phyloP scores from a whole-genome alignment of 1,139 yeast genomes.

The Taphrina populina region DNA sequence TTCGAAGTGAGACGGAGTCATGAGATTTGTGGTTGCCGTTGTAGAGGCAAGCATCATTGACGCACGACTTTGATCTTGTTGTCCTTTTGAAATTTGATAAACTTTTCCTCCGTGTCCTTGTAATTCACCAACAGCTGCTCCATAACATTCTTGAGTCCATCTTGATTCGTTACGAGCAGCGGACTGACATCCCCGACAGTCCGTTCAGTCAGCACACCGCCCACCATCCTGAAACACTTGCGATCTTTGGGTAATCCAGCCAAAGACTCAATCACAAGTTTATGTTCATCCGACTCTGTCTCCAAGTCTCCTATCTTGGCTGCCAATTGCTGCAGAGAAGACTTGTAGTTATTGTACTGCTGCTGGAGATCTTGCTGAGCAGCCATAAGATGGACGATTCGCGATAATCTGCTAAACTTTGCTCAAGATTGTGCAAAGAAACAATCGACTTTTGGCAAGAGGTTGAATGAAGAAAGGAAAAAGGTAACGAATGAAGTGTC shows the following conservation, averaged over 20 bases:
- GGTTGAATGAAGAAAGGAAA: no score
- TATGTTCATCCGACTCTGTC: conserved; percentile 49
- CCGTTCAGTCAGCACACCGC: conserved; percentile 86
- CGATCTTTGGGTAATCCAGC: conserved; percentile 56
- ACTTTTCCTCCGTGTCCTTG: conserved; percentile 45
- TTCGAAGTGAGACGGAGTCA: no score
- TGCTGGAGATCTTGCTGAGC: conserved; percentile 45
- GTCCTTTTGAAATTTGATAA: conserved; percentile 41
- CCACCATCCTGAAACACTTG: conserved; percentile 89
- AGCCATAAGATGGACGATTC: no score
- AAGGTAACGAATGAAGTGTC: no score
- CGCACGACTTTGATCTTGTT: conserved; percentile 50
- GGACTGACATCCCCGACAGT: conserved; percentile 73
- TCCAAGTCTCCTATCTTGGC: conserved; percentile 50
- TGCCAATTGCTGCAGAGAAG: conserved; percentile 45
- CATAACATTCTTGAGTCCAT: conserved; percentile 46
- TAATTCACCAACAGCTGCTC: conserved; percentile 45
- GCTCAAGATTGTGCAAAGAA: no score
- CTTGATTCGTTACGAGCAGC: conserved; percentile 60
- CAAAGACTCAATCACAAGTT: conserved; percentile 59
- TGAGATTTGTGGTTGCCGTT: no score
- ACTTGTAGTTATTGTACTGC: conserved; percentile 49
- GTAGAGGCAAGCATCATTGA: no score
- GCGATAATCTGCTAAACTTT: no score
- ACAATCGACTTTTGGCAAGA: no score